phyloP scores from a whole-genome alignment of 768 basidiomycete genomes.

The Boletus insuetus region DNA sequence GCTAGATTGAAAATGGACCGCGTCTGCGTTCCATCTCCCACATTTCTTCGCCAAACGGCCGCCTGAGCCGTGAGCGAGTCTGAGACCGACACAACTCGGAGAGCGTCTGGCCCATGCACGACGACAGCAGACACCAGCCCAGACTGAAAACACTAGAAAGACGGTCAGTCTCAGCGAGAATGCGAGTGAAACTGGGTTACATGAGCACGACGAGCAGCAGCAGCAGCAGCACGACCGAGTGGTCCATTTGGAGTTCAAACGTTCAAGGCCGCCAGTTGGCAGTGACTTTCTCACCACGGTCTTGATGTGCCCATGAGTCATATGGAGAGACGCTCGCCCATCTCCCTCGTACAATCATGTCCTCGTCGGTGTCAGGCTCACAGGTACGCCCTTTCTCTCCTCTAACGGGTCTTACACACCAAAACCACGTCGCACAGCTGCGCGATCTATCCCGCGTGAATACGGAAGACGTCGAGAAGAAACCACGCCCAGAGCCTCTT shows the following conservation, averaged over 20 bases:
- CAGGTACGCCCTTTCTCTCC: neutral
- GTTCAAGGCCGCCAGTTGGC: no score
- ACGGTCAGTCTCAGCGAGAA: neutral
- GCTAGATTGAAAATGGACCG: conserved; percentile 18
- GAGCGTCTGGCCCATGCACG: conserved; percentile 56
- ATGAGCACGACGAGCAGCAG: conserved; percentile 48
- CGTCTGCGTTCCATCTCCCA: conserved; percentile 61
- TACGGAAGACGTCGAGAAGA: conserved; percentile 39
- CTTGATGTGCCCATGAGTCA: neutral
- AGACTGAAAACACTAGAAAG: conserved; percentile 43
- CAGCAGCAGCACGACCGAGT: conserved; percentile 39
- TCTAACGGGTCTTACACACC: neutral
- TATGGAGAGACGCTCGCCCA: no score
- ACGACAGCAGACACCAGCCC: conserved; percentile 66
- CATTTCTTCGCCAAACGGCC: conserved; percentile 43
- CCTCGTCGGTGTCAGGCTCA: neutral
- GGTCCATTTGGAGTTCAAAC: conserved; percentile 1
- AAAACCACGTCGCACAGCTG: neutral
- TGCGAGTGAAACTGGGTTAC: conserved; percentile 27
- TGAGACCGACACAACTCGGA: conserved; percentile 45
- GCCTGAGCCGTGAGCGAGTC: neutral
- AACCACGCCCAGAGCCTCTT: conserved; percentile 31
- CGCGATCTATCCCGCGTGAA: neutral
- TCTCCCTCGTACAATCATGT: neutral
- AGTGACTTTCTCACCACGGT: neutral